Evolutionary conservation across 148 eudicot genomes (phyloP).

Genomic region (Fagopyrum tataricum): DNA sequence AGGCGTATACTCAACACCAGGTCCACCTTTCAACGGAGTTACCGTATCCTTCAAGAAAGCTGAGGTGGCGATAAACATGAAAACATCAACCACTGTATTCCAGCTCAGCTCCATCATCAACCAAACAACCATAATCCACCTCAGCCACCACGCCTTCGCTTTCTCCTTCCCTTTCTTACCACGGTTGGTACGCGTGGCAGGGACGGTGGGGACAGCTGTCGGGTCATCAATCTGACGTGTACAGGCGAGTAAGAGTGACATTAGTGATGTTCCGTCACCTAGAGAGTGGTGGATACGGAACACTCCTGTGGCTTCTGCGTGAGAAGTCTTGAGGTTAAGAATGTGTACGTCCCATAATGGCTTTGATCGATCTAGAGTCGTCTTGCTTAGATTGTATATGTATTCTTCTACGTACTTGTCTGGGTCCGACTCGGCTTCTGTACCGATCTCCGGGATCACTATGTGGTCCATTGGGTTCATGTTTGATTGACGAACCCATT

Average conservation of each 20-base stretch:
- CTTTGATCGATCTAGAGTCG: conserved; percentile 18
- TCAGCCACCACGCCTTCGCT: background rate
- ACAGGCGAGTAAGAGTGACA: conserved; percentile 26
- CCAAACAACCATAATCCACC: conserved; percentile 9
- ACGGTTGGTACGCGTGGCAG: background rate
- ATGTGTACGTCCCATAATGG: conserved; percentile 34
- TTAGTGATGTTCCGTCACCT: conserved; percentile 28
- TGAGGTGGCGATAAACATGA: conserved; percentile 22
- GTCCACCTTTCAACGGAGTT: conserved; percentile 22
- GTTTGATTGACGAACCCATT: conserved; percentile 16
- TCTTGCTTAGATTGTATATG: conserved; percentile 22
- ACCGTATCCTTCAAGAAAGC: conserved; percentile 21
- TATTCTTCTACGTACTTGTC: conserved; percentile 30
- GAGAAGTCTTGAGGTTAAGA: conserved; percentile 21
- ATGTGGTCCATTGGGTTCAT: conserved; percentile 21
- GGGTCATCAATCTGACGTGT: conserved; percentile 24
- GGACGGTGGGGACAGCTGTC: conserved; percentile 15
- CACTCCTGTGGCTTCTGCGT: conserved; percentile 12
- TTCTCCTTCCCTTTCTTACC: background rate
- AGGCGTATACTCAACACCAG: conserved; percentile 19
- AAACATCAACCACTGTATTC: conserved; percentile 20
- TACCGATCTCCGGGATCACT: conserved; percentile 15
- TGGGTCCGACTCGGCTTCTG: conserved; percentile 6
- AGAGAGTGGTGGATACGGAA: conserved; percentile 29
- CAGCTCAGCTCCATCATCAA: conserved; percentile 14